A percentile compares a stretch with the other conserved stretches of the same genome.
These are phyloP conservation scores for Coccomyxa subellipsoidea DNA, from an alignment of 163 green algal species.

Conservation along the genomic window DNA sequence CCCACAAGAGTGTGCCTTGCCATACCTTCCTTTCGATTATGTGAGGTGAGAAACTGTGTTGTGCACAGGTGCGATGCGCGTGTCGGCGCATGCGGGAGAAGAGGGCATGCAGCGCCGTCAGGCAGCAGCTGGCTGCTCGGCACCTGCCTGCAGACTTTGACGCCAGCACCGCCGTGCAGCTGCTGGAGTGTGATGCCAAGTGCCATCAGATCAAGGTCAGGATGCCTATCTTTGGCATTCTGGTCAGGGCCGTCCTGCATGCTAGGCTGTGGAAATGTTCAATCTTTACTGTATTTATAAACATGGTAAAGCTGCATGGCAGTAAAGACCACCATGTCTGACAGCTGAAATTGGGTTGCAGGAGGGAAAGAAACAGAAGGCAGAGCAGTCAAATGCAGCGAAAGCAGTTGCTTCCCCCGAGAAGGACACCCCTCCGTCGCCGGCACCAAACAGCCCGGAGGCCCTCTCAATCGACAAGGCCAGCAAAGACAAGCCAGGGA, in stretches of 20 bases:
- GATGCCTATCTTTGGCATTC: not conserved
- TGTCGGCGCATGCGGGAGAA: constrained; percentile 66
- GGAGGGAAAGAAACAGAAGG: not conserved
- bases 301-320: no score
- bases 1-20: no score
- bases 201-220: constrained; percentile 31
- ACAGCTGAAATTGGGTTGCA: not conserved
- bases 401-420: not conserved
- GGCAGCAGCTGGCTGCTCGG: not conserved
- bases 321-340: not conserved
- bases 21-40: no score
- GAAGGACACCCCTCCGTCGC: not conserved
- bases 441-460: not conserved
- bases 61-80: constrained; percentile 37
- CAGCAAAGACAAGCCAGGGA: not conserved
- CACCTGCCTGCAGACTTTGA: constrained; percentile 35
- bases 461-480: not conserved
- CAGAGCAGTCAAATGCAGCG: not conserved
- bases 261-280: no score
- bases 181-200: constrained; percentile 54
- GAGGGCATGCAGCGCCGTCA: constrained; percentile 46
- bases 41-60: not conserved
- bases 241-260: no score
- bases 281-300: no score
- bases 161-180: constrained; percentile 30